Base-by-base conservation (phyloP, 2,329 filamentous ascomycete species). In the Byssothecium circinans region DNA sequence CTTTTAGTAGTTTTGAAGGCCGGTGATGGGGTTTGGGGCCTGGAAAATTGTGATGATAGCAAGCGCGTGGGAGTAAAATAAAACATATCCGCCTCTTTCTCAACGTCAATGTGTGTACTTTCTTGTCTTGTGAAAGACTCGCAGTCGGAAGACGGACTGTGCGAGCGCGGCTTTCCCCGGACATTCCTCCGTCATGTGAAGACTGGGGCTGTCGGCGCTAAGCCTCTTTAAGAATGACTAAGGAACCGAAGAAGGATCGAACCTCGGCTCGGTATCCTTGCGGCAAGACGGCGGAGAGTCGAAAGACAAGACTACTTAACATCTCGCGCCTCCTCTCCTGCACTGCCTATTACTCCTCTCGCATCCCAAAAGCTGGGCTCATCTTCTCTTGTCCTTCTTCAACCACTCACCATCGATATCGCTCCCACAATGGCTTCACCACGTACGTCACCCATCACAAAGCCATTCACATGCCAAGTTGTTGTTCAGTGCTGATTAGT, bases 401-500 rank as follows among this genome's bases (percentile, higher is more conserved):
- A 23, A 8, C 15, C 22, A 44, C 18, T 52, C 47, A 52, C 49
- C 33, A 14, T 23, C 42, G 29, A 48, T 22, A 40, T 38, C 50
- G 47, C 49, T 52, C 35, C 44, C 70, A 69, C 46, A 64, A 91
- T 91, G 88, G 85, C 88, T 57, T 90, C 88, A 74, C 86, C 88
- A 74, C 88, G 88, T 91, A 84, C 71, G 87, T 77, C 45, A 48
- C 37, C 47, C 51, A 41, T 46, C 14, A 25, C 19, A 18, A 22
- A 17, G 17, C 44, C 49, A 38, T 59, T 56, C 53, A 55, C 53
- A 52, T 61, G 57, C 46, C 45, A 48, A 34, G 43, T 5, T 25
- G 23, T 25, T 60, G n/a, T 53, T 71, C 69, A 52, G 62, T 5
- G 19, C 36, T 39, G 14, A 39, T 39, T 57, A 43, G 38, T 14